Percentiles rank a stretch among this genome's conserved stretches.
phyloP scores from a whole-genome alignment of 2,329 filamentous ascomycete species.

The Alternaria brassicae region DNA sequence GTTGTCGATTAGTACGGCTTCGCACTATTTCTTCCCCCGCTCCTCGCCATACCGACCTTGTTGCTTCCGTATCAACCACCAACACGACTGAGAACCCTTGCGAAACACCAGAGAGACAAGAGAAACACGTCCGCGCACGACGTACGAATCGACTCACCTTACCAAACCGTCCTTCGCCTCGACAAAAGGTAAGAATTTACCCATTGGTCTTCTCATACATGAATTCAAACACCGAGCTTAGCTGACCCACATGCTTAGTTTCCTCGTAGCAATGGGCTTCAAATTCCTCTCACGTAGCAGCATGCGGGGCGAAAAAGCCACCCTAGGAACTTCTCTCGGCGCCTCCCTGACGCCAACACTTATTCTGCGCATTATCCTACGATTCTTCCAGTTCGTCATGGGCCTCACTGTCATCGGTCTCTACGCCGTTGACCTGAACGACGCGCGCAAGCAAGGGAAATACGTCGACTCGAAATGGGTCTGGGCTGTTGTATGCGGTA shows the following conservation, averaged over 20 bases:
- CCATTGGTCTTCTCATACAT: not conserved
- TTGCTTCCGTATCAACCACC: not conserved
- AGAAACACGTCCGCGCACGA: not conserved
- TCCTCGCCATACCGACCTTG: not conserved
- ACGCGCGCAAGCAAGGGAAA: conserved; percentile 54
- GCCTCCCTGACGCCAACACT: conserved; percentile 28
- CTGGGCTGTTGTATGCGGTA: conserved; percentile 63
- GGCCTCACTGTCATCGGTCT: conserved; percentile 79
- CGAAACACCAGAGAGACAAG: not conserved
- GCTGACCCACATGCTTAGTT: not conserved
- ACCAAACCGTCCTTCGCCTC: not conserved
- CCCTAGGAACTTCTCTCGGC: conserved; percentile 28
- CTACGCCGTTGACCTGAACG: conserved; percentile 56
- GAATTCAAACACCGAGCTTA: not conserved
- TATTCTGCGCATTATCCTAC: conserved; percentile 64
- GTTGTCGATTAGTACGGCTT: not conserved
- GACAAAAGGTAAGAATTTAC: not conserved
- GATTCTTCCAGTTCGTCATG: conserved; percentile 78
- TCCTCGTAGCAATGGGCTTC: conserved; percentile 29
- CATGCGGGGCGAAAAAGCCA: conserved; percentile 42
- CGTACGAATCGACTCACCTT: not conserved
- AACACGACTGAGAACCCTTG: not conserved
- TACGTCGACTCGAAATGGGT: conserved; percentile 50
- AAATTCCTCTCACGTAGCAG: conserved; percentile 41
- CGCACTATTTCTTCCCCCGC: not conserved